Evolutionary conservation across 2,329 filamentous ascomycete species (phyloP).

Genomic region (Cercospora citrullina): DNA sequence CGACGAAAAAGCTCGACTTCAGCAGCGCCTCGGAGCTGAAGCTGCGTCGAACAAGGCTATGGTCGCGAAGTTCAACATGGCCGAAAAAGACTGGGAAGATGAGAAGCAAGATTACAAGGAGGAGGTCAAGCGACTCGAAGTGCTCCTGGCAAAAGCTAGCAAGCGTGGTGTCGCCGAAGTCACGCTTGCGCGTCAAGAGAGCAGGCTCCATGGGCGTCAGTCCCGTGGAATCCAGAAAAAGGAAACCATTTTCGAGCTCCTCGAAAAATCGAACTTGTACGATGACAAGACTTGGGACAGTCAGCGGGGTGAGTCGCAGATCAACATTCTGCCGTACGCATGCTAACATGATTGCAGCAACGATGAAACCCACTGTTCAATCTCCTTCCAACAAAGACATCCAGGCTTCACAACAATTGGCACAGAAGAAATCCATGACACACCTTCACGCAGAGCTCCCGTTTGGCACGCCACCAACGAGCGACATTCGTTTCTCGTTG

Average conservation of each 20-base stretch:
- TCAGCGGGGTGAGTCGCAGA: conserved; percentile 35
- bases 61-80: conserved; percentile 31
- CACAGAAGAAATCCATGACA: conserved; percentile 38
- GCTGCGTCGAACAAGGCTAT: conserved; percentile 26
- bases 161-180: conserved; percentile 45
- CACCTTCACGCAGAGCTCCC: conserved; percentile 36
- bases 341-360: conserved; percentile 32
- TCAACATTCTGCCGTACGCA: neutral
- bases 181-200: conserved; percentile 45
- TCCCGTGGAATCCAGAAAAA: conserved; percentile 24
- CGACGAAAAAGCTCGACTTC: conserved; percentile 39
- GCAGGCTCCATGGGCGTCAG: conserved; percentile 37
- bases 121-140: conserved; percentile 48
- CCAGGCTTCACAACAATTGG: conserved; percentile 43
- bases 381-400: conserved; percentile 45
- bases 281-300: conserved; percentile 31
- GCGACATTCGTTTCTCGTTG: conserved; percentile 28
- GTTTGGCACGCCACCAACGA: conserved; percentile 38
- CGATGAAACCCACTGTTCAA: conserved; percentile 26
- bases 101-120: conserved; percentile 42
- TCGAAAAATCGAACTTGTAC: conserved; percentile 33
- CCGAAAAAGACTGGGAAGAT: conserved; percentile 38
- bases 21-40: conserved; percentile 35
- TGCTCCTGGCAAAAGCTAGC: conserved; percentile 45
- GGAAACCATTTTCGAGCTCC: conserved; percentile 39